phyloP scores from a whole-genome alignment of 495 filamentous ascomycete genomes.

The Tuber melanosporum region DNA sequence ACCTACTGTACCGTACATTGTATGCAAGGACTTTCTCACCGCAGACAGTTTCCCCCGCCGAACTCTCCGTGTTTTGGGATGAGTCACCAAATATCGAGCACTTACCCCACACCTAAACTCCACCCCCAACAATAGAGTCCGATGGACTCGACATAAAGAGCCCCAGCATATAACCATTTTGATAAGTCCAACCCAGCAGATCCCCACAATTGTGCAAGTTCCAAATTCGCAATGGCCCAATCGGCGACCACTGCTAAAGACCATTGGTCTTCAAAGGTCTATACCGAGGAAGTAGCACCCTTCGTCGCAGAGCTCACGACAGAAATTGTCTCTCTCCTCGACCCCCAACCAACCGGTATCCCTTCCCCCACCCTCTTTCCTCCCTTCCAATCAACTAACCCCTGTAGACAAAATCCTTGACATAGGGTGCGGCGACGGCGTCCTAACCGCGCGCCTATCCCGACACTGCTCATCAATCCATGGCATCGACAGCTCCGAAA shows the following conservation, averaged over 20 bases:
- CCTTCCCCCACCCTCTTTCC: not conserved
- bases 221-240: slow-evolving; percentile 9
- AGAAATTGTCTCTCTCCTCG: slow-evolving; percentile 59
- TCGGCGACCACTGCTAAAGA: slow-evolving; percentile 12
- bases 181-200: not conserved
- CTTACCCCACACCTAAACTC: not conserved
- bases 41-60: not conserved
- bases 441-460: slow-evolving; percentile 55
- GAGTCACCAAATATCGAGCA: not conserved
- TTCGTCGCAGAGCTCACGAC: slow-evolving; percentile 66
- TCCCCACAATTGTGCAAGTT: not conserved
- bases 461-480: slow-evolving; percentile 48
- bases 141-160: not conserved
- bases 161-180: not conserved
- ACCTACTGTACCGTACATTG: not conserved
- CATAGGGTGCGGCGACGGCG: slow-evolving; percentile 69
- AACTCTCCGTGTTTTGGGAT: not conserved
- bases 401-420: slow-evolving; percentile 58
- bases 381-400: slow-evolving; percentile 8
- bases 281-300: slow-evolving; percentile 46
- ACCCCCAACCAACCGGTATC: slow-evolving; percentile 47
- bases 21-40: not conserved
- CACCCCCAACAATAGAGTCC: not conserved
- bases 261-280: slow-evolving; percentile 28
- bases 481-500: slow-evolving; percentile 59